A percentile compares a stretch with the other conserved stretches of the same genome.
phyloP scores from a whole-genome alignment of 208 protist genomes.

The Trypanosoma scelopori region DNA sequence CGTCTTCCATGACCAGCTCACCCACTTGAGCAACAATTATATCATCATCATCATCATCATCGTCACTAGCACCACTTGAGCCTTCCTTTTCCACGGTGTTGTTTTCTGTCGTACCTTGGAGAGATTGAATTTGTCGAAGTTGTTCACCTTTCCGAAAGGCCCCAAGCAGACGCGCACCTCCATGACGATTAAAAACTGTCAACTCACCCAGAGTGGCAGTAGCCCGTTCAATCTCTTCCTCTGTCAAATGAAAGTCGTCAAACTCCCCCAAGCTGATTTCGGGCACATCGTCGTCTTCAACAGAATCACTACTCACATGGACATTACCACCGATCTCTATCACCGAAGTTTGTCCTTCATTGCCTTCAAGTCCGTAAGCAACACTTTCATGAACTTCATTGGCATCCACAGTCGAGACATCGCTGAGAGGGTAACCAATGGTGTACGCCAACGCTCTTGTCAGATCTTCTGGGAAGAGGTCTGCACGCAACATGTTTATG shows the following conservation, averaged over 20 bases:
- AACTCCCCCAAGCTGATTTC: slow-evolving; percentile 35
- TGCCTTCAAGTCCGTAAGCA: slow-evolving; percentile 14
- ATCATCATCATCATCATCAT: slow-evolving; percentile 29
- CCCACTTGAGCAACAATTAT: slow-evolving; percentile 22
- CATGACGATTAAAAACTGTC: slow-evolving; percentile 54
- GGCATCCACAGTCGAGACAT: neutral
- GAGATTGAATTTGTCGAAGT: slow-evolving; percentile 6
- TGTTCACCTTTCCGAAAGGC: slow-evolving; percentile 18
- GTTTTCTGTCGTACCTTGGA: slow-evolving; percentile 8
- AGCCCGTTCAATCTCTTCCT: slow-evolving; percentile 45
- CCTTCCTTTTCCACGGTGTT: slow-evolving; percentile 10
- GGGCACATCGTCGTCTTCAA: slow-evolving; percentile 13
- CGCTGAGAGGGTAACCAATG: slow-evolving; percentile 58
- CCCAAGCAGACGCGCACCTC: slow-evolving; percentile 14
- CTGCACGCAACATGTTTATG: slow-evolving; percentile 73
- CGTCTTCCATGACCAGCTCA: slow-evolving; percentile 17
- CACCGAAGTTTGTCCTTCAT: slow-evolving; percentile 14
- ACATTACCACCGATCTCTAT: neutral
- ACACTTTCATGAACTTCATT: slow-evolving; percentile 16
- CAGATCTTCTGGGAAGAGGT: slow-evolving; percentile 68
- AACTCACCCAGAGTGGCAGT: slow-evolving; percentile 63
- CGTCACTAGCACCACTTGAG: slow-evolving; percentile 22
- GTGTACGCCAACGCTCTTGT: slow-evolving; percentile 47
- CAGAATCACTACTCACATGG: slow-evolving; percentile 13
- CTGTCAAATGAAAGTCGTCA: slow-evolving; percentile 43